Evolutionary conservation across 352 stramenopile genomes (phyloP).

Genomic region (Phytophthora palmivora): DNA sequence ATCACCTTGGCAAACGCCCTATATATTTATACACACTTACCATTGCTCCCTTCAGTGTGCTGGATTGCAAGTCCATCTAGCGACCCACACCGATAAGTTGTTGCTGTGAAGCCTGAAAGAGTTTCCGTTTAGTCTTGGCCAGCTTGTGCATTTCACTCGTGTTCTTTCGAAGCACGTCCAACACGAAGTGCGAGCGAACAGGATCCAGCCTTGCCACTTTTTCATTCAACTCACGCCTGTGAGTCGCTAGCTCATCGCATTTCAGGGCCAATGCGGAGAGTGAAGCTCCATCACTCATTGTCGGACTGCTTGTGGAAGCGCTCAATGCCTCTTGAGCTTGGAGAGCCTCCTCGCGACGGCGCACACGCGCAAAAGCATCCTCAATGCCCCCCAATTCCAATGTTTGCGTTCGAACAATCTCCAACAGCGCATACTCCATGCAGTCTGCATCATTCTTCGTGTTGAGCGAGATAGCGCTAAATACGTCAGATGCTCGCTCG

Average conservation of each 20-base stretch:
- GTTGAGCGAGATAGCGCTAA: constrained; percentile 73
- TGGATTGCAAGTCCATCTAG: constrained; percentile 9
- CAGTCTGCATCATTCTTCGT: constrained; percentile 81
- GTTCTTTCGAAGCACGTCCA: constrained; percentile 74
- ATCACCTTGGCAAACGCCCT: constrained; percentile 12
- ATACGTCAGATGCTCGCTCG: constrained; percentile 72
- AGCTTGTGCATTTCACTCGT: constrained; percentile 79
- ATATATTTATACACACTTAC: constrained; percentile 48
- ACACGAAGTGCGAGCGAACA: constrained; percentile 66
- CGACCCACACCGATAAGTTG: constrained; percentile 56
- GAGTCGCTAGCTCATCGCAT: constrained; percentile 56
- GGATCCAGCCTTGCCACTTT: constrained; percentile 73
- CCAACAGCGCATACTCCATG: constrained; percentile 83
- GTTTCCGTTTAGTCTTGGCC: constrained; percentile 68
- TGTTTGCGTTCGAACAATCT: constrained; percentile 85
- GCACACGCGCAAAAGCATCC: constrained; percentile 70
- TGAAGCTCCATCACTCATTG: constrained; percentile 27
- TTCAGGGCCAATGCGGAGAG: constrained; percentile 48
- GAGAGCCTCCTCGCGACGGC: constrained; percentile 56
- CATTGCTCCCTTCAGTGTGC: constrained; percentile 12
- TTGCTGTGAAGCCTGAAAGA: constrained; percentile 68
- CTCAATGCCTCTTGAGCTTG: constrained; percentile 36
- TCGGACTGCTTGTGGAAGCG: constrained; percentile 17
- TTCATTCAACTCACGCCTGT: constrained; percentile 56
- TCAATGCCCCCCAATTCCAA: constrained; percentile 79